Base-by-base conservation (phyloP, 495 filamentous ascomycete species). In the Neurospora sp. region DNA sequence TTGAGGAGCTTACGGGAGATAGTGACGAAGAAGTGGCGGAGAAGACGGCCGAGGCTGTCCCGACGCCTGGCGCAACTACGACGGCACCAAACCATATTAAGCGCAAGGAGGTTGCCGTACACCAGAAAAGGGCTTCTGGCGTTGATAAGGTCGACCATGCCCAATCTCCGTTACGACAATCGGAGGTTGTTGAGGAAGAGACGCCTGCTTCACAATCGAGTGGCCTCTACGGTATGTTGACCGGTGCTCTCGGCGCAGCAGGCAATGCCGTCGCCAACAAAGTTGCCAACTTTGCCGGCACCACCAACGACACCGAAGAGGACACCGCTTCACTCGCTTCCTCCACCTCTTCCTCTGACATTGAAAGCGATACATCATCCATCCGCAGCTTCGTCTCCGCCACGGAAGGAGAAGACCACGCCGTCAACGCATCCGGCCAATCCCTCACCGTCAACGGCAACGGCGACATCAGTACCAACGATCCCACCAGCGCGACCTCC, bases 141-240 rank as follows among this genome's bases (percentile, higher is more conserved):
- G 35, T 61, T 0, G 77, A 77, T n/a, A 76, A 79, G 48, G 73
- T 73, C 41, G 41, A 78, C 41, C 78, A 78, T 18, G 79, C 35
- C 6, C 40, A 18, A 27, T 41, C 35, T 8, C 20, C 40, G 8
- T 12, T 40, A 10, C 71, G 71, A 27, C 2, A 69, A 16, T 1
- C 5, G 8, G 40, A 72, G n/a, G 3, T 6, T 40, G 65, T 37
- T 2, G 22, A 72, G 40, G 75, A 78, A 82, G 12, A 59, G 84
- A 22, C 83, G 82, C 74, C 79, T 80, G 44, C 85, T 79, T 74
- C 85, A 81, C 40, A 86, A 82, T 70, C 86, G 80, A 79, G 83
- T 74, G 81, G 87, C 7, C 78, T 87, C 31, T 87, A 86, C 70
- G 83, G 83, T n/a, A 84, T 87, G 81, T 82, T 87, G 31, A 79